Conservation (phyloP, 2,329 filamentous ascomycete species). For the Calonectria naviculata region DNA sequence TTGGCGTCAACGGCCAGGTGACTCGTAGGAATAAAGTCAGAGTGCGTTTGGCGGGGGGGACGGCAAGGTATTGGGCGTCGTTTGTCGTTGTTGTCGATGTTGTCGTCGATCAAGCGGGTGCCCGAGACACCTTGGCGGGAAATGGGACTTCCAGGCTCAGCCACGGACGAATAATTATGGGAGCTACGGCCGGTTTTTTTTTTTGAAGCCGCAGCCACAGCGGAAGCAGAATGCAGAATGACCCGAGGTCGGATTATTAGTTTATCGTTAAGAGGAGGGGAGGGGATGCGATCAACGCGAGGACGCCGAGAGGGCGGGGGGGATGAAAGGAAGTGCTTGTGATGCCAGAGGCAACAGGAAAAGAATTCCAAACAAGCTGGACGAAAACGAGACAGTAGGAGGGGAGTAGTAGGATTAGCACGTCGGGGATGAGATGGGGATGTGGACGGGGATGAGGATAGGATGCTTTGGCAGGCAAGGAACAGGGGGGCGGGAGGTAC, state of each 20-base stretch:
- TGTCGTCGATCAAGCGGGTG: slow-evolving; percentile 26
- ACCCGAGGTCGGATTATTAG: slow-evolving; percentile 37
- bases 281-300: slow-evolving; percentile 41
- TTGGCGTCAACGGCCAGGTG: slow-evolving; percentile 15
- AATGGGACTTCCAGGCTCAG: slow-evolving; percentile 36
- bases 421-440: slow-evolving; percentile 14
- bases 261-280: slow-evolving; percentile 19
- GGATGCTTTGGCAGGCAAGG: slow-evolving; percentile 36
- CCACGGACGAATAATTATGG: slow-evolving; percentile 21
- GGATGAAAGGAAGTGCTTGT: slow-evolving; percentile 17
- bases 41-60: slow-evolving; percentile 1
- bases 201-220: slow-evolving; percentile 2
- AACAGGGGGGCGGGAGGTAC: slow-evolving; percentile 31
- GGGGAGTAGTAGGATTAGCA: slow-evolving; percentile 33
- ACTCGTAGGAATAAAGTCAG: slow-evolving; percentile 7
- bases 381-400: slow-evolving; percentile 29
- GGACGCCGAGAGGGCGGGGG: slow-evolving; percentile 30
- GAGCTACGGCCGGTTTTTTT: neutral
- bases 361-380: slow-evolving; percentile 27
- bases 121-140: slow-evolving; percentile 34
- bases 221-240: neutral
- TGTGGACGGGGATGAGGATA: slow-evolving; percentile 14
- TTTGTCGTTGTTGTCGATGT: slow-evolving; percentile 6
- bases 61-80: neutral
- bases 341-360: slow-evolving; percentile 23